These are phyloP conservation scores for Corinectria fuckeliana DNA, from an alignment of 2,329 filamentous ascomycete species.

Conservation along the genomic window DNA sequence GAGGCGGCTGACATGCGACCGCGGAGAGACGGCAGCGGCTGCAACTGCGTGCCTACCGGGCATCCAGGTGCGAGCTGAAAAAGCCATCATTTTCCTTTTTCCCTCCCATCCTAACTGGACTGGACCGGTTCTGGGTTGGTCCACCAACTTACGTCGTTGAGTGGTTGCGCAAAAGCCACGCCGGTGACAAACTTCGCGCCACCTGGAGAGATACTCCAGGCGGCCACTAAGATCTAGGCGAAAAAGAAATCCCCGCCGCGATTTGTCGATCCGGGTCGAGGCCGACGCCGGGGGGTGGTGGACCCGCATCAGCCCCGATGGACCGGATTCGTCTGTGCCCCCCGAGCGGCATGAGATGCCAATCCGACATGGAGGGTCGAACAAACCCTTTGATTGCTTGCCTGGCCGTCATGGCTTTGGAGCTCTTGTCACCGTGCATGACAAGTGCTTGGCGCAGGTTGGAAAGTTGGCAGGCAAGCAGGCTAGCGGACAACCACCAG, in stretches of 20 bases:
- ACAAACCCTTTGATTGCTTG: neutral
- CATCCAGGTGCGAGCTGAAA: slow-evolving; percentile 15
- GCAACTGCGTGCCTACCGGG: neutral
- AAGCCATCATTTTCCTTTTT: slow-evolving; percentile 25
- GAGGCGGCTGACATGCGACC: neutral
- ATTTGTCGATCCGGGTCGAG: slow-evolving; percentile 14
- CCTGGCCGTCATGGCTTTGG: slow-evolving; percentile 5
- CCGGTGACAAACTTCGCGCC: slow-evolving; percentile 14
- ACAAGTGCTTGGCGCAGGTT: neutral
- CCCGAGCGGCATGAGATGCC: slow-evolving; percentile 9
- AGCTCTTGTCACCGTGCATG: slow-evolving; percentile 23
- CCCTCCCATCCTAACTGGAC: slow-evolving; percentile 3
- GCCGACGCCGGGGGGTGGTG: neutral
- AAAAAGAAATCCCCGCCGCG: slow-evolving; percentile 12
- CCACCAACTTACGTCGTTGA: slow-evolving; percentile 14
- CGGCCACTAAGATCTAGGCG: slow-evolving; percentile 34
- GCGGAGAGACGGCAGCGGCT: slow-evolving; percentile 16
- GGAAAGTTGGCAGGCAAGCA: neutral
- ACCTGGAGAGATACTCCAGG: neutral
- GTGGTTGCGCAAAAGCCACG: slow-evolving; percentile 23
- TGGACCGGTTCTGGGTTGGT: slow-evolving; percentile 13
- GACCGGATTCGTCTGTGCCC: slow-evolving; percentile 10
- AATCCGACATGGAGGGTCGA: slow-evolving; percentile 14
- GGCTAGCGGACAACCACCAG: too few species aligned
- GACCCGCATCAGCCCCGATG: slow-evolving; percentile 22